Evolutionary conservation across 805 yeast species (phyloP), one percentile per base, ranked within the genome.

Genomic region (Candida nonsorbophila): DNA sequence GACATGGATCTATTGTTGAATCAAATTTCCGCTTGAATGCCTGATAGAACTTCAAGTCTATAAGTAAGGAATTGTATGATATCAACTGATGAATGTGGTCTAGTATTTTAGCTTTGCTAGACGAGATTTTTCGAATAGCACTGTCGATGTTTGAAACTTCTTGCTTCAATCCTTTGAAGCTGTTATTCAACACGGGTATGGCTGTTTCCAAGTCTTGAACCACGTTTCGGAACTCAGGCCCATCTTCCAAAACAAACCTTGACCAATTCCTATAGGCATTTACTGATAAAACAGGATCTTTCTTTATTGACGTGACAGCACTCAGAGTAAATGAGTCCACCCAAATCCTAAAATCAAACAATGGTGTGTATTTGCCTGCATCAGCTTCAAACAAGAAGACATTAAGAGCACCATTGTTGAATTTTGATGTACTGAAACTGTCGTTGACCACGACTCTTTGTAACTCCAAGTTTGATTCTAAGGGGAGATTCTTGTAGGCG

Each of bases 191-290:
- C 6, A 29, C 25, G 0, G 65, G 62, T 5, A 60, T 35, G 3
- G 40, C 36, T 9, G 42, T 33, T 36, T 64, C 69, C 33, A 58
- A 56, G n/a, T 38, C 42, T 6, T 37, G 38, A 22, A 65, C 45
- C 4, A 53, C 34, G 13, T 43, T 53, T 16, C 71, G 39, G 30
- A 64, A 63, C 27, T 62, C 67, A 4, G 71, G 71, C 0, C 71
- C 71, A 37, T 65, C 71, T 25, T 62, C 65, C 11, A 60, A 44
- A 20, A 45, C 50, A 32, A 62, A 62, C 19, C 38, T 47, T 33
- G 60, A 63, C 4, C 49, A 60, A 20, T 38, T 47, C 25, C 55
- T 47, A 30, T 47, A 51, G 17, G 55, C 53, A 3, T 37, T 22
- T 3, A 40, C 25, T 20, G 26, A 29, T 14, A 37, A 24, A n/a